These are phyloP conservation scores for Vigna radiata DNA, from an alignment of 306 rosid genomes.

Conservation along the genomic window DNA sequence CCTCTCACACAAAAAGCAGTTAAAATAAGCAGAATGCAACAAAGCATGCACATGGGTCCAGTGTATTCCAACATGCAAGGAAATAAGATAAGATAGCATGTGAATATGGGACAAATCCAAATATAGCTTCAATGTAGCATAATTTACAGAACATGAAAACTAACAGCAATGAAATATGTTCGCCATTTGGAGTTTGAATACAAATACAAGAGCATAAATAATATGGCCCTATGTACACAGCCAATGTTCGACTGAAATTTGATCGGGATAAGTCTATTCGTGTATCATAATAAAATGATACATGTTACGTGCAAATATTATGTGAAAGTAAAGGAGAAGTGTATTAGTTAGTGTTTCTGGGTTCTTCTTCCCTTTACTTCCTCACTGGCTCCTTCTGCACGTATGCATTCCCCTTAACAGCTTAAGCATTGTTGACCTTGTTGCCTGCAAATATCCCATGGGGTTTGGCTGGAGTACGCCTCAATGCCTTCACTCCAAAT, in stretches of 20 bases:
- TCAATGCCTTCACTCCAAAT: conserved; percentile 84
- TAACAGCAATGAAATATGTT: conserved; percentile 36
- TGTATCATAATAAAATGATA: conserved; percentile 32
- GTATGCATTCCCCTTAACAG: not conserved
- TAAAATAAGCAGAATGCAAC: not conserved
- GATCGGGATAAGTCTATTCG: conserved; percentile 37
- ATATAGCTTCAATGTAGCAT: conserved; percentile 35
- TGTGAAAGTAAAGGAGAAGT: conserved; percentile 34
- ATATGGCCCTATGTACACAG: conserved; percentile 61
- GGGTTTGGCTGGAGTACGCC: conserved; percentile 71
- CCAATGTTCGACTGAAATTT: conserved; percentile 46
- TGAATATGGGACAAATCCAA: conserved; percentile 32
- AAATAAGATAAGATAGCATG: not conserved
- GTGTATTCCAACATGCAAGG: not conserved
- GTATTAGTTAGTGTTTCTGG: conserved; percentile 28
- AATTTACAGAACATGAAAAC: conserved; percentile 45
- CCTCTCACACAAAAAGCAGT: not conserved
- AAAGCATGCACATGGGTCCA: not conserved
- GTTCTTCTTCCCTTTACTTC: conserved; percentile 47
- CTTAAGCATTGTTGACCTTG: conserved; percentile 59
- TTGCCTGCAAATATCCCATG: conserved; percentile 54
- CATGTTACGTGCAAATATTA: conserved; percentile 33
- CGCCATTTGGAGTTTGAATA: conserved; percentile 44
- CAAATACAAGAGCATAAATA: conserved; percentile 41
- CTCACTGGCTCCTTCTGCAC: conserved; percentile 33